Base-by-base conservation (phyloP, 2,329 filamentous ascomycete species). In the Phaeosphaeriaceae sp. region DNA sequence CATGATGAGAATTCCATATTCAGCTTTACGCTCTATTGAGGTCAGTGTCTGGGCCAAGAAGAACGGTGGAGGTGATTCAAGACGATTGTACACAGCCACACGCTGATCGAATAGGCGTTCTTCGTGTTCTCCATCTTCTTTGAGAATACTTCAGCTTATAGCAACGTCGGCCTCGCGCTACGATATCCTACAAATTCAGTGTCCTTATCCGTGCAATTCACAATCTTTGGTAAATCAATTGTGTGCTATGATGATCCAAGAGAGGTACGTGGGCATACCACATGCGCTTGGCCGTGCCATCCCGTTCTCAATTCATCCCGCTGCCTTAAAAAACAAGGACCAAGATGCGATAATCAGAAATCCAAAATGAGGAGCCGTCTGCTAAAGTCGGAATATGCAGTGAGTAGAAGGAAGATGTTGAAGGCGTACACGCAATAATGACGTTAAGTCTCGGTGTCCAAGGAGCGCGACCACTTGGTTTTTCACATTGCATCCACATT, bases 401-500 rank as follows among this genome's bases (percentile, higher is more conserved):
- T 40, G 36, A 15, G 36, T 22, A 19, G 42, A 20, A 45, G 42
- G 42, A 45, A 21, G 20, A 45, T 45, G 42, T 11, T 45, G 42
- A 45, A 45, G 21, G 22, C 42, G 11, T 45, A 45, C 19, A 45
- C 42, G 42, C 42, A 45, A 6, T 45, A 15, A 40, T 40, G 67
- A n/a, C n/a, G n/a, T n/a, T n/a, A n/a, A n/a, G n/a, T n/a, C n/a
- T n/a, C n/a, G n/a, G n/a, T n/a, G n/a, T n/a, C n/a, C n/a, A n/a
- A n/a, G n/a, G n/a, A n/a, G n/a, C n/a, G n/a, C n/a, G n/a, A n/a
- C n/a, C n/a, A n/a, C n/a, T n/a, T n/a, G n/a, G n/a, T n/a, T n/a
- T n/a, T n/a, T n/a, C n/a, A n/a, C n/a, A n/a, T n/a, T n/a, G n/a
- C n/a, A n/a, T n/a, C n/a, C n/a, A n/a, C n/a, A n/a, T n/a, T n/a